Evolutionary conservation across 1,284 basidiomycete genomes (phyloP), one percentile per base, ranked within the genome.

Genomic region (Leccinum subrobustum): DNA sequence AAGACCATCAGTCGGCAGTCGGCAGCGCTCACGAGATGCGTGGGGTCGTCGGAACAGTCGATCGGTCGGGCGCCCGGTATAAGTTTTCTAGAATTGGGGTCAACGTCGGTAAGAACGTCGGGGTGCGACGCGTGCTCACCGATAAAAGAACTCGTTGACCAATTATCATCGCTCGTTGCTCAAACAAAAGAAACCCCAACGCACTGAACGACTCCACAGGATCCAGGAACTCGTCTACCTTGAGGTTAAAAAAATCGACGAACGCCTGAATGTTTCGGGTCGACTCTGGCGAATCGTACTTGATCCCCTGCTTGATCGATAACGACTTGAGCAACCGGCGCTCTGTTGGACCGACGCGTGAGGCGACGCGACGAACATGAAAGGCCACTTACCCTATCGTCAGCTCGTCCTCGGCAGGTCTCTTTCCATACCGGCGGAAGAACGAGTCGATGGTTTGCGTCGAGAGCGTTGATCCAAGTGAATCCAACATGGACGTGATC

Each of bases 291-390:
- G 87, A 84, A 70, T 99, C 93, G 74, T 93, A 98, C 75, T 98
- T 98, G 72, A 87, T 68, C 0, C 96, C 96, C 75, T 99, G 96
- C 77, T 98, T 98, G 76, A 97, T 85, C 2, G 93, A 93, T 65
- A 98, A 76, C 0, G 92, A 95, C 74, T 92, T 95, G 64, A 99
- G 83, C 31, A 98, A 80, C 56, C 85, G 83, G 51, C 68, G 68
- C 52, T 65, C 68, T 69, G 5, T 29, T 88, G 84, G 52, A 90
- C 90, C 27, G 57, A 53, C 54, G 60, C 39, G 23, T 14, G 37
- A 59, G 14, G 18, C 9, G 39, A 12, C 8, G 16, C 33, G 6
- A 48, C 3, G 16, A 37, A 37, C n/a, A 29, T 18, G 25, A 51
- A 23, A 42, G 12, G 11, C 7, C 20, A 77, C 82, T 63, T 66